These are phyloP conservation scores for Xylariaceae sp. DNA, from an alignment of 2,329 filamentous ascomycete species.

Conservation along the genomic window DNA sequence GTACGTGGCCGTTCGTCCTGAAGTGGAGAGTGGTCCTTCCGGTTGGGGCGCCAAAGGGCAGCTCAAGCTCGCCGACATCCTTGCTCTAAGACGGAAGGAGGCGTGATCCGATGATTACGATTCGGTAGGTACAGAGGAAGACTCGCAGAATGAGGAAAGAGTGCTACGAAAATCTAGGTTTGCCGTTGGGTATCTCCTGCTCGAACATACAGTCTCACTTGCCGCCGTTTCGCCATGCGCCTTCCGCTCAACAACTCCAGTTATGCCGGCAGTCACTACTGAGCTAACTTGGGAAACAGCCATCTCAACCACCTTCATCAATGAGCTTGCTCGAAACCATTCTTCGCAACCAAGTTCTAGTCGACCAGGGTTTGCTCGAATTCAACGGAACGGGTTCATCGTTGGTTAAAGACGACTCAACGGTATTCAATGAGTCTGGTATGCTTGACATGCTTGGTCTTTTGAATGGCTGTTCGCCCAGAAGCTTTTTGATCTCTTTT, in stretches of 20 bases:
- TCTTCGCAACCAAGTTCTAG: not conserved
- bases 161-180: no score
- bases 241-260: not conserved
- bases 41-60: conserved; percentile 81
- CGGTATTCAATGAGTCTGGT: not conserved
- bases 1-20: conserved; percentile 72
- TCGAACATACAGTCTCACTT: not conserved
- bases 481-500: conserved; percentile 20
- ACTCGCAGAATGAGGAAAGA: no score
- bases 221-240: not conserved
- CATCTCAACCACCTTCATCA: no score
- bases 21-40: conserved; percentile 65
- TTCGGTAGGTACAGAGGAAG: no score
- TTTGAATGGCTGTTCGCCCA: conserved; percentile 9
- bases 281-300: not conserved
- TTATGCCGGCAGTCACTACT: not conserved
- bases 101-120: not conserved
- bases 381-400: not conserved
- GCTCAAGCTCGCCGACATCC: conserved; percentile 61
- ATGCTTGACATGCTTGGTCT: not conserved
- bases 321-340: no score
- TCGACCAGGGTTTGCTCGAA: not conserved
- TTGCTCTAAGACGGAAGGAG: conserved; percentile 49
- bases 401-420: not conserved
- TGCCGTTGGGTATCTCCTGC: no score